These are phyloP conservation scores for Penicillium sclerotigenum DNA, from an alignment of 2,329 filamentous ascomycete genomes.

Conservation along the genomic window DNA sequence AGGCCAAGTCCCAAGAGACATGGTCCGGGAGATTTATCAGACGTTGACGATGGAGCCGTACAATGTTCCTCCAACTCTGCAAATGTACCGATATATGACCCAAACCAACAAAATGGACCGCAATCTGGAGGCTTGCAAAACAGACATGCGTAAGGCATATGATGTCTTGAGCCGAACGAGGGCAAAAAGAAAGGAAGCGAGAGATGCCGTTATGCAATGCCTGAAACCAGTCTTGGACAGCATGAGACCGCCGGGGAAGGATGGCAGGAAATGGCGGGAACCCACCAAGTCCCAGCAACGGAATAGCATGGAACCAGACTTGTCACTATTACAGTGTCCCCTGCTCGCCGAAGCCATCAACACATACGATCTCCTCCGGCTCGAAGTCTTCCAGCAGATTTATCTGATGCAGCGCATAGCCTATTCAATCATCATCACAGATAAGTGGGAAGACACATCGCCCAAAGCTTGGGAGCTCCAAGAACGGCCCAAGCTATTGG, in stretches of 20 bases:
- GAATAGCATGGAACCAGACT: neutral
- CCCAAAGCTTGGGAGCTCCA: conserved; percentile 31
- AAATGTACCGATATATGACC: conserved; percentile 48
- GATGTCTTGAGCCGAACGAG: conserved; percentile 30
- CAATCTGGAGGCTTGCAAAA: conserved; percentile 23
- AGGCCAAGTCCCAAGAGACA: conserved; percentile 39
- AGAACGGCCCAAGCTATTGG: conserved; percentile 45
- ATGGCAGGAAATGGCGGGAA: neutral
- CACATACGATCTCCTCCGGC: conserved; percentile 32
- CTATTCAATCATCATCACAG: conserved; percentile 1
- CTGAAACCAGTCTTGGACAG: conserved; percentile 14
- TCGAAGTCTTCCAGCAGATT: conserved; percentile 31
- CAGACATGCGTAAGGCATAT: conserved; percentile 31
- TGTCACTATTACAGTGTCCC: conserved; percentile 21
- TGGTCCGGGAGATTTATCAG: conserved; percentile 56
- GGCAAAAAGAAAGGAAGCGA: conserved; percentile 25
- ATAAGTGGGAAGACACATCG: conserved; percentile 13
- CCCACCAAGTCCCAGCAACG: neutral
- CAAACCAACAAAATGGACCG: conserved; percentile 26
- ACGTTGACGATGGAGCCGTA: conserved; percentile 60
- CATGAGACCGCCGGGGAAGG: neutral
- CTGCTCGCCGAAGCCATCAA: conserved; percentile 31
- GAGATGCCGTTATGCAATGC: conserved; percentile 24
- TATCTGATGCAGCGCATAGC: conserved; percentile 20
- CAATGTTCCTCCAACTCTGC: conserved; percentile 55